Conservation (phyloP, 2,329 filamentous ascomycete species). For the Penicillium sp. region DNA sequence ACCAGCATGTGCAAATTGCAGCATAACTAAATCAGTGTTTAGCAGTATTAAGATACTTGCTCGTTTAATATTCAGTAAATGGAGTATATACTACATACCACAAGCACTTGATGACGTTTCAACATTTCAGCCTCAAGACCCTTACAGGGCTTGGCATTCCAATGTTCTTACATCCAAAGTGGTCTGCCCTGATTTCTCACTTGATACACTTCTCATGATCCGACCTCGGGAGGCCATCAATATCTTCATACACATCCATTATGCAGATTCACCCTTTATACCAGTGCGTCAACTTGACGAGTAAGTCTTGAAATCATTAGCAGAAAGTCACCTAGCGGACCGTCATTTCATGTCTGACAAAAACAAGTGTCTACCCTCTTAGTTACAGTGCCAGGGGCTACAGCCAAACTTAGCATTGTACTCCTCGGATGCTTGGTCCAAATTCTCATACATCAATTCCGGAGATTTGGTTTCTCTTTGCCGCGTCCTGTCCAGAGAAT, state of each 20-base stretch:
- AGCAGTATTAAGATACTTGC: too few relatives aligned
- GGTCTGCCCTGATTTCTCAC: not conserved
- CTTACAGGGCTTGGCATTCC: not conserved
- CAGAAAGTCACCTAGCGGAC: not conserved
- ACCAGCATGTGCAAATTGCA: too few relatives aligned
- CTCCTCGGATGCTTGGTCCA: not conserved
- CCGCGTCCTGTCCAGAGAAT: too few relatives aligned
- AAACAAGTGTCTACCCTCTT: not conserved
- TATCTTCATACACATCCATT: too few relatives aligned
- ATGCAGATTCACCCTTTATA: not conserved
- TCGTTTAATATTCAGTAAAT: too few relatives aligned
- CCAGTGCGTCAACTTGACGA: not conserved
- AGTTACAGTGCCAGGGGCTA: too few relatives aligned
- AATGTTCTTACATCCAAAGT: not conserved
- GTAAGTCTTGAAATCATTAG: not conserved
- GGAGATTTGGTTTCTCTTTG: too few relatives aligned
- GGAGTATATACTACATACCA: too few relatives aligned
- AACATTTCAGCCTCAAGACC: not conserved
- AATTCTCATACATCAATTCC: not conserved
- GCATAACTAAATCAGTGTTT: too few relatives aligned
- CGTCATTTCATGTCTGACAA: not conserved
- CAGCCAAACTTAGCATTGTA: not conserved
- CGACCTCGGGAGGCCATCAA: too few relatives aligned
- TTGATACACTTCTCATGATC: not conserved
- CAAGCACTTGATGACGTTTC: too few relatives aligned